Evolutionary conservation across 2,329 filamentous ascomycete species (phyloP).

Genomic region (Penicillium sp.): DNA sequence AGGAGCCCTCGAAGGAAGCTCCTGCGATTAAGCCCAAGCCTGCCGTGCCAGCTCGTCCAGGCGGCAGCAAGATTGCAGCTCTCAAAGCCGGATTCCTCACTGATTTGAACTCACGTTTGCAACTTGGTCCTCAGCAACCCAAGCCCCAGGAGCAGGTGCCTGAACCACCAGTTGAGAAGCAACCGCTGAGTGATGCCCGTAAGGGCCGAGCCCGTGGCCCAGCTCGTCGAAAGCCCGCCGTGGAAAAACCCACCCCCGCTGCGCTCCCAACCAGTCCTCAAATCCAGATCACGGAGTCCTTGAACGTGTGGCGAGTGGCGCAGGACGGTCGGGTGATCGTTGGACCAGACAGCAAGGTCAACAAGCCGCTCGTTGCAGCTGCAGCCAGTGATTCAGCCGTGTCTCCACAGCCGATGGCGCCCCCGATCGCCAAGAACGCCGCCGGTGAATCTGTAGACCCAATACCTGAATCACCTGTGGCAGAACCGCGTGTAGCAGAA

Average conservation of each 20-base stretch:
- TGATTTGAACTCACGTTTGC: constrained; percentile 85
- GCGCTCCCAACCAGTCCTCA: constrained; percentile 37
- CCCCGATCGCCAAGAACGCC: constrained; percentile 35
- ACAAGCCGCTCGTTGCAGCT: constrained; percentile 14
- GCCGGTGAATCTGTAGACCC: constrained; percentile 39
- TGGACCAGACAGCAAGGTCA: constrained; percentile 19
- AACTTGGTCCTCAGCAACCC: constrained; percentile 75
- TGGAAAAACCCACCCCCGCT: constrained; percentile 54
- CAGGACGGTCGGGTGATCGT: constrained; percentile 37
- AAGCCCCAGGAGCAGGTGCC: constrained; percentile 71
- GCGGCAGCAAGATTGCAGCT: constrained; percentile 83
- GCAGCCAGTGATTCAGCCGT: constrained; percentile 1
- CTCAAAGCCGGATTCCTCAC: constrained; percentile 90
- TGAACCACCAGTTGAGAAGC: constrained; percentile 67
- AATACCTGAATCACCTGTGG: constrained; percentile 11
- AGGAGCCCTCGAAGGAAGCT: constrained; percentile 33
- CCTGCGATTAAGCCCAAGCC: constrained; percentile 70
- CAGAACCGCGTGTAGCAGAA: constrained; percentile 8
- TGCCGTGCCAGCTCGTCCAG: constrained; percentile 73
- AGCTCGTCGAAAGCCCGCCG: constrained; percentile 68
- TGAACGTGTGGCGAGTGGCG: constrained; percentile 43
- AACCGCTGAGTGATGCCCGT: constrained; percentile 81
- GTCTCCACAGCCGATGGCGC: constrained; percentile 25
- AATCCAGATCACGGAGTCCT: constrained; percentile 40
- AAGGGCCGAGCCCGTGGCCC: constrained; percentile 90